These are phyloP conservation scores for Botrytis paeoniae DNA, from an alignment of 2,329 filamentous ascomycete genomes.

Conservation along the genomic window DNA sequence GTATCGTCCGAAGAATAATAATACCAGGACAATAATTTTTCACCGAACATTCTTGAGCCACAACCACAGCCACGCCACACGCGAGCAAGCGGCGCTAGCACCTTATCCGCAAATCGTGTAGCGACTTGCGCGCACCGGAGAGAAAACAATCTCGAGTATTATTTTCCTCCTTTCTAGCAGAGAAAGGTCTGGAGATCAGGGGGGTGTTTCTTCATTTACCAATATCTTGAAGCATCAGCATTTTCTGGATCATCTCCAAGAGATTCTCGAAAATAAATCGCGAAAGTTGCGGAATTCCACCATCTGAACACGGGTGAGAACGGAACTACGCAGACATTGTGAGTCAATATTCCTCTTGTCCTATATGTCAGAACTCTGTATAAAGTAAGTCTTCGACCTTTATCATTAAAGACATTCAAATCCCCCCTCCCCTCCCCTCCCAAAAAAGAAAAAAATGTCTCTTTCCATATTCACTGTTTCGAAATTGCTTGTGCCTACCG, in stretches of 20 bases:
- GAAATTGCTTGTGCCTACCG: not conserved
- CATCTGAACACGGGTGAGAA: not conserved
- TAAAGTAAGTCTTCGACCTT: not conserved
- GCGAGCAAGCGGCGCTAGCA: not conserved
- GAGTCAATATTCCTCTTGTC: not conserved
- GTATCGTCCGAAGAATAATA: not conserved
- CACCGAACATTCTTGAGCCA: not conserved
- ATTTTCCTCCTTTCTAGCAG: not conserved
- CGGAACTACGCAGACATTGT: not conserved
- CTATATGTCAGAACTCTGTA: not conserved
- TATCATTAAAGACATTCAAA: not conserved
- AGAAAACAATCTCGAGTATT: not conserved
- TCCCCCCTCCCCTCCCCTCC: too few species aligned
- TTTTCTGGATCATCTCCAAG: not conserved
- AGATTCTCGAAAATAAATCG: not conserved
- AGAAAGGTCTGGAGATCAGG: not conserved
- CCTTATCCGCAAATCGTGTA: not conserved
- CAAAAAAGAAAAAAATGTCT: not conserved
- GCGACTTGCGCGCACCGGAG: not conserved
- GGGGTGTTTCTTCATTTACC: not conserved
- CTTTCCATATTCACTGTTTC: not conserved
- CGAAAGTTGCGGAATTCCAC: not conserved
- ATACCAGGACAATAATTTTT: not conserved
- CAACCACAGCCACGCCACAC: not conserved
- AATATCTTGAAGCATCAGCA: not conserved